Evolutionary conservation across 352 stramenopile species (phyloP).

Genomic region (Phytopythium chamaehyphon): DNA sequence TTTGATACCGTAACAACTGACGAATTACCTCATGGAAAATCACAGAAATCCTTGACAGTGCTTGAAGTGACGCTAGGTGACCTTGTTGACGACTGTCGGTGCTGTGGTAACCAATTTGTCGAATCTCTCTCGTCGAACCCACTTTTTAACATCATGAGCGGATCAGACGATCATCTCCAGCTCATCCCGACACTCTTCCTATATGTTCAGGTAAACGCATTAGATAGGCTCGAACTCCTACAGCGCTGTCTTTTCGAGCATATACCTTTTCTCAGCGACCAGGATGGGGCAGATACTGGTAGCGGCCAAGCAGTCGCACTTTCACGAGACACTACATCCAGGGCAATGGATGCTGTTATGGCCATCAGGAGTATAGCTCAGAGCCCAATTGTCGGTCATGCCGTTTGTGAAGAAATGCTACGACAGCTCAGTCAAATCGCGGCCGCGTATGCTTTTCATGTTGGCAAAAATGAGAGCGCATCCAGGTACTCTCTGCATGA

Average conservation of each 20-base stretch:
- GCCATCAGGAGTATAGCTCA: slow-evolving; percentile 15
- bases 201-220: slow-evolving; percentile 30
- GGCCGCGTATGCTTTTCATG: slow-evolving; percentile 26
- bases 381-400: slow-evolving; percentile 12
- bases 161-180: slow-evolving; percentile 24
- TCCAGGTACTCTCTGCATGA: slow-evolving; percentile 24
- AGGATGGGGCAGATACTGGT: slow-evolving; percentile 5
- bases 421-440: slow-evolving; percentile 30
- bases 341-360: slow-evolving; percentile 23
- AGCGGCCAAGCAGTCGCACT: slow-evolving; percentile 16
- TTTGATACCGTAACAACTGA: not conserved
- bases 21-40: not conserved
- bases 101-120: slow-evolving; percentile 35
- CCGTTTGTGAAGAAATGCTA: slow-evolving; percentile 29
- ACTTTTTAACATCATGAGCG: slow-evolving; percentile 15
- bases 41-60: slow-evolving; percentile 33
- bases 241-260: slow-evolving; percentile 22
- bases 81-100: slow-evolving; percentile 23
- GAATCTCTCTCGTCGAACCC: slow-evolving; percentile 16
- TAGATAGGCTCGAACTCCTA: slow-evolving; percentile 33
- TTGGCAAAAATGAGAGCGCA: slow-evolving; percentile 9
- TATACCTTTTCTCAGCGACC: slow-evolving; percentile 38
- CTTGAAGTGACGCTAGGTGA: slow-evolving; percentile 41
- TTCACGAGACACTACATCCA: slow-evolving; percentile 10
- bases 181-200: slow-evolving; percentile 41